Conservation (phyloP, 1,139 yeast genomes). For the Tardiomyces depauwii region DNA sequence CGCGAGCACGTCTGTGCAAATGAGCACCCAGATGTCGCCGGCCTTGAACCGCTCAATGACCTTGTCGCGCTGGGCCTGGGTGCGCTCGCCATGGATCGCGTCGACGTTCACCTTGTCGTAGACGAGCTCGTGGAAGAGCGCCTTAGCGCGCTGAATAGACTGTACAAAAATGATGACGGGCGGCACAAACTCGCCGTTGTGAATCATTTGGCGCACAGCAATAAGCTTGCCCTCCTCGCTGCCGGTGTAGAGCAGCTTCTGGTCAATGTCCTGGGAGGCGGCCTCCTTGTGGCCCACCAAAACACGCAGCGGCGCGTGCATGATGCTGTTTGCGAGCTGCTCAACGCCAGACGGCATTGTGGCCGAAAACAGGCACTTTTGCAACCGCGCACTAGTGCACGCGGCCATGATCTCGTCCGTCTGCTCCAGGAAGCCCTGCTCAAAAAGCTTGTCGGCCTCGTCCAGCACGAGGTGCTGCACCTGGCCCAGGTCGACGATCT, state of each 20-base stretch:
- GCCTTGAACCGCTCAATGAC: slow-evolving; percentile 73
- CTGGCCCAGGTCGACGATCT: slow-evolving; percentile 42
- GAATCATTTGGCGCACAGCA: slow-evolving; percentile 78
- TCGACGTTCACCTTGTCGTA: slow-evolving; percentile 91
- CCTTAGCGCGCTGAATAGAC: slow-evolving; percentile 88
- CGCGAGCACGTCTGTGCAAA: slow-evolving; percentile 91
- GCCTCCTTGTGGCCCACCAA: slow-evolving; percentile 93
- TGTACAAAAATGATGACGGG: slow-evolving; percentile 90
- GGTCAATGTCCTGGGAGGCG: slow-evolving; percentile 76
- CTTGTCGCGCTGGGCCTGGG: slow-evolving; percentile 78
- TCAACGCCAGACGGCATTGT: slow-evolving; percentile 93
- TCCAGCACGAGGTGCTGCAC: slow-evolving; percentile 76
- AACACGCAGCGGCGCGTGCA: slow-evolving; percentile 76
- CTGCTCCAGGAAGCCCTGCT: slow-evolving; percentile 82
- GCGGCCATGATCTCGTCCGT: slow-evolving; percentile 73
- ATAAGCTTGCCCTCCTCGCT: slow-evolving; percentile 89
- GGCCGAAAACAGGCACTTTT: slow-evolving; percentile 82
- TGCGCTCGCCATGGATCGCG: slow-evolving; percentile 91
- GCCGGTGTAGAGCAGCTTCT: slow-evolving; percentile 77
- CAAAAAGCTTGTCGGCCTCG: slow-evolving; percentile 93
- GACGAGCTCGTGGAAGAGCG: slow-evolving; percentile 79
- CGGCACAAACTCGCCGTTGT: slow-evolving; percentile 74
- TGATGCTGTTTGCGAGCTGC: slow-evolving; percentile 72
- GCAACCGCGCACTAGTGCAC: slow-evolving; percentile 40
- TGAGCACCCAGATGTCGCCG: slow-evolving; percentile 93